Percentiles rank a stretch among this genome's conserved stretches.
Conservation (phyloP, 164 flowering plant species). For the Magnolia changhungtana region DNA sequence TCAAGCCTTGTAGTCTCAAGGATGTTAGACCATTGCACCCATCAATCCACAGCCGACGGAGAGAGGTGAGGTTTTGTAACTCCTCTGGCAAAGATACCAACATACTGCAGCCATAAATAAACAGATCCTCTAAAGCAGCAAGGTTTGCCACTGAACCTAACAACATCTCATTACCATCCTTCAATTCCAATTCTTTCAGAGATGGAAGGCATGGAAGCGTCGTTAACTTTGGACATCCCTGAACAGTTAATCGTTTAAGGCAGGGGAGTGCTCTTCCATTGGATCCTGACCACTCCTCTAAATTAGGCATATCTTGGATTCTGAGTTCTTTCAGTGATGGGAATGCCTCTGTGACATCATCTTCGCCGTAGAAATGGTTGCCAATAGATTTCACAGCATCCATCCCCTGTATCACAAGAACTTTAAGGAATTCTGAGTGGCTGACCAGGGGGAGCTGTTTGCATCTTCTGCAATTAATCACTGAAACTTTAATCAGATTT, state of each 20-base stretch:
- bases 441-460: neutral
- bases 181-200: neutral
- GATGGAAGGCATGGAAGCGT: conserved; percentile 6
- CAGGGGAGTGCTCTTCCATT: neutral
- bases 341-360: neutral
- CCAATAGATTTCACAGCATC: neutral
- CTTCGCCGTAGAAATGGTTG: neutral
- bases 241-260: conserved; percentile 6
- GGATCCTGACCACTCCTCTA: conserved; percentile 13
- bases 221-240: conserved; percentile 14
- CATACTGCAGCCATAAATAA: conserved; percentile 11
- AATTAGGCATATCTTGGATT: conserved; percentile 6
- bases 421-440: neutral
- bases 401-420: neutral
- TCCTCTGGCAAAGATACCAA: conserved; percentile 9
- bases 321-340: conserved; percentile 9
- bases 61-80: neutral
- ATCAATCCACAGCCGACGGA: conserved; percentile 4
- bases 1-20: neutral
- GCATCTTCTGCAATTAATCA: conserved; percentile 5
- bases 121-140: conserved; percentile 7
- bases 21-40: neutral
- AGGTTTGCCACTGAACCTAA: conserved; percentile 10
- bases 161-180: neutral
- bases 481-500: conserved; percentile 4